These are phyloP conservation scores for Anaeromyces robustus DNA, from an alignment of 192 early-diverging fungal species.

Conservation along the genomic window DNA sequence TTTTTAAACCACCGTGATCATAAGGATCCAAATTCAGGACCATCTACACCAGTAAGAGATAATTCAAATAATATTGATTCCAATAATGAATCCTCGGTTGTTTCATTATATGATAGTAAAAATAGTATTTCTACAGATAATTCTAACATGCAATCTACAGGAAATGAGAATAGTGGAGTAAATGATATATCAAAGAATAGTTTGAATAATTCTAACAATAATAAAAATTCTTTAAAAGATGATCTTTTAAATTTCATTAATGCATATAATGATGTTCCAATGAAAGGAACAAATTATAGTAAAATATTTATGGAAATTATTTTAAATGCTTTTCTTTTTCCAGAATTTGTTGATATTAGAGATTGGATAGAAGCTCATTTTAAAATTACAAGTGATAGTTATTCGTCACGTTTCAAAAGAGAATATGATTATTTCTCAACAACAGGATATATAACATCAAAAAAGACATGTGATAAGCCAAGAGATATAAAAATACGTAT, in stretches of 20 bases:
- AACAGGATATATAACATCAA: not conserved
- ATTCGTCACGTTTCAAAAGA: not conserved
- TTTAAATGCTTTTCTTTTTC: not conserved
- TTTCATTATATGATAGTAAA: not conserved
- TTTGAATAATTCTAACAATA: not conserved
- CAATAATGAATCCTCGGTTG: not conserved
- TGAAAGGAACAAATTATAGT: not conserved
- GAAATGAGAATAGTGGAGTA: no score
- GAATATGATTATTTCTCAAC: not conserved
- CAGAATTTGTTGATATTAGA: not conserved
- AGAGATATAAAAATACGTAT: not conserved
- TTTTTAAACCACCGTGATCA: not conserved
- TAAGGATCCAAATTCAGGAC: not conserved
- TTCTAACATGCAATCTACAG: not conserved
- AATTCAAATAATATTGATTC: not conserved
- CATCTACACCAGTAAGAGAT: not conserved
- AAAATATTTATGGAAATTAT: not conserved
- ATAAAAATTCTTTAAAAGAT: not conserved
- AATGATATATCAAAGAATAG: no score
- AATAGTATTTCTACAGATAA: not conserved
- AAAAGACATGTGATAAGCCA: not conserved
- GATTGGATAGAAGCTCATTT: not conserved
- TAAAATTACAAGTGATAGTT: not conserved
- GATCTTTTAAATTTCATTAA: not conserved
- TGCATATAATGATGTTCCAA: not conserved